These are phyloP conservation scores for Ophioceras dolichostomum DNA, from an alignment of 2,329 filamentous ascomycete species.

Conservation along the genomic window DNA sequence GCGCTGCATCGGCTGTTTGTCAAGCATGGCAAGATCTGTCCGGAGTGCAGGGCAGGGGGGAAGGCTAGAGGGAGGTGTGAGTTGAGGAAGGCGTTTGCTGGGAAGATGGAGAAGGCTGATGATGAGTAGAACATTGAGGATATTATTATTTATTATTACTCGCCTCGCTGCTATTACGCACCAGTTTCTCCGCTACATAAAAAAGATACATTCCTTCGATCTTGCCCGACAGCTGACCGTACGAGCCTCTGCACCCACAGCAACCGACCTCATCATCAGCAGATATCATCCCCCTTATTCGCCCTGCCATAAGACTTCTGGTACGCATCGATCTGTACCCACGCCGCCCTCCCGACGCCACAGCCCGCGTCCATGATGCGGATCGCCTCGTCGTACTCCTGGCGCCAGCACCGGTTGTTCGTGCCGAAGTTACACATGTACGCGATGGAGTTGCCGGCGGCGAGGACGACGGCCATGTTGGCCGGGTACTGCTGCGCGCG, in stretches of 20 bases:
- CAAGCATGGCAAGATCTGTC: slow-evolving; percentile 36
- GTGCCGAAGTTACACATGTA: neutral
- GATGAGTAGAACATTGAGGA: neutral
- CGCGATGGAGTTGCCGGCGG: neutral
- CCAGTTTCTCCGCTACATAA: neutral
- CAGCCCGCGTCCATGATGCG: neutral
- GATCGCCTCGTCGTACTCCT: neutral
- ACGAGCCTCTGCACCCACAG: neutral
- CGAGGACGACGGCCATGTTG: neutral
- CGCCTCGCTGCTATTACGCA: neutral
- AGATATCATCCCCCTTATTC: neutral
- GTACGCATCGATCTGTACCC: neutral
- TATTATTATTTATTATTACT: neutral
- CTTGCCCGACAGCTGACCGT: neutral
- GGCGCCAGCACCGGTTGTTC: neutral
- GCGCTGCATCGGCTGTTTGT: slow-evolving; percentile 42
- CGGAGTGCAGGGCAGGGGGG: slow-evolving; percentile 1
- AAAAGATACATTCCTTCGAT: neutral
- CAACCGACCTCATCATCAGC: neutral
- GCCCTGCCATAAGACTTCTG: neutral
- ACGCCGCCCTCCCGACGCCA: neutral
- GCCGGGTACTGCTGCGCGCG: neutral
- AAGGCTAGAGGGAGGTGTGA: slow-evolving; percentile 1
- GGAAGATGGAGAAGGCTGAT: neutral
- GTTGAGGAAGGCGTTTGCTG: neutral